Base-by-base conservation (phyloP, 768 basidiomycete species). In the Lactifluus hygrophoroides region DNA sequence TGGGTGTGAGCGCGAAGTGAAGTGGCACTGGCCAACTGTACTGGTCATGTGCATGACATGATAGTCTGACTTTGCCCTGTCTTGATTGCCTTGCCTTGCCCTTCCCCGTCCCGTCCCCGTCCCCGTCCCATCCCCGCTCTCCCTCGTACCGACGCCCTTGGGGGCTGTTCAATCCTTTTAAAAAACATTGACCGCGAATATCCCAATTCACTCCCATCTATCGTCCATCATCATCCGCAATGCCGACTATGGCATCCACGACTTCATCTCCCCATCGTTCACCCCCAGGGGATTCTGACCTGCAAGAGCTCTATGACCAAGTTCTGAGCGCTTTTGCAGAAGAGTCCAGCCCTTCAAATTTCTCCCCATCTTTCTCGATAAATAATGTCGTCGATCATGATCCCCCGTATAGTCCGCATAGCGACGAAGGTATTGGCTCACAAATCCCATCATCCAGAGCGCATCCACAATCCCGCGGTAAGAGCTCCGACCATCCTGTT, bases 221-320 rank as follows among this genome's bases (percentile, higher is more conserved):
- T 17, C 27, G 14, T 9, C 45, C 16, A 28, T 45, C n/a, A 46
- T 38, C 28, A 28, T 46, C 45, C 3, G 21, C 30, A 14, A 64
- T 64, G 63, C 61, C 63, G 34, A 51, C 60, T 11, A 37, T 63
- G 7, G 51, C 62, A 13, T 49, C 60, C 28, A 37, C 58, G 5
- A 30, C 58, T 4, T 52, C 55, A 34, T 37, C 49, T 25, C 17
- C 58, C 19, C 62, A 63, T 2, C 64, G 58, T 16, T 40, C 46
- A 2, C 74, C 74, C 7, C 80, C 84, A 3, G 79, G 80, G 38
- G 87, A 88, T 61, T 82, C 83, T 65, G 86, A 88, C 66, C 77
- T 89, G 5, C 84, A 87, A 64, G 76, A 78, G 56, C 78, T 90
- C 44, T 90, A 88, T 70, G 80, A 88, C 62, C 84, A 87, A 69